Evolutionary conservation across 805 yeast species (phyloP).

Genomic region (Wickerhamomyces bovis): DNA sequence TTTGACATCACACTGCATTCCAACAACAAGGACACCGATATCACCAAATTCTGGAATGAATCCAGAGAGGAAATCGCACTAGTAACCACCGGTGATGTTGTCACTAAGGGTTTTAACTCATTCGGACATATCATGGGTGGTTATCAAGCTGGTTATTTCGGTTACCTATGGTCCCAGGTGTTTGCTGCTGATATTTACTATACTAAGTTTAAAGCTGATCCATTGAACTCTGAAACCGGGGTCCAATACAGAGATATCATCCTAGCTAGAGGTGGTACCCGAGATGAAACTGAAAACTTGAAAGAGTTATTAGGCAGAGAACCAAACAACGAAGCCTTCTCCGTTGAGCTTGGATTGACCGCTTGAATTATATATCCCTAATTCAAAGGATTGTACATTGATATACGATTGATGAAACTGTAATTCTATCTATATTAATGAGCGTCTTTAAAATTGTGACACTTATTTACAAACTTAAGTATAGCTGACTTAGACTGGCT

Average conservation of each 20-base stretch:
- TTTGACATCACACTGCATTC: conserved; percentile 72
- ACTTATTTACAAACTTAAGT: not conserved
- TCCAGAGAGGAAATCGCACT: conserved; percentile 58
- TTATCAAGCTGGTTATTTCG: conserved; percentile 83
- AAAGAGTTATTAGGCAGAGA: conserved; percentile 66
- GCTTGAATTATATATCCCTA: too few species aligned
- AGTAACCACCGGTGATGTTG: conserved; percentile 46
- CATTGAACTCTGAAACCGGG: conserved; percentile 59
- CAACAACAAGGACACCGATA: conserved; percentile 39
- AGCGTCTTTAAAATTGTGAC: not conserved
- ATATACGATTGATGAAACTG: not conserved
- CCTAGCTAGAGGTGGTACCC: conserved; percentile 66
- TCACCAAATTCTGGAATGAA: conserved; percentile 57
- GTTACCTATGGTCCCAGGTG: conserved; percentile 80
- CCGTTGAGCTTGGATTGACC: conserved; percentile 53
- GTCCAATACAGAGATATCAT: conserved; percentile 63
- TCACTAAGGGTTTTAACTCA: conserved; percentile 64
- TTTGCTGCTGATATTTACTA: conserved; percentile 81
- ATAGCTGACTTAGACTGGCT: conserved; percentile 65
- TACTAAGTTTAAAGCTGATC: conserved; percentile 59
- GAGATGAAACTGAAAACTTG: conserved; percentile 61
- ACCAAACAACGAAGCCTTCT: conserved; percentile 69
- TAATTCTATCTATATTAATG: not conserved
- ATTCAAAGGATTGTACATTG: too few species aligned
- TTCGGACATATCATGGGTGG: conserved; percentile 77